Conservation (phyloP, 129 eudicot genomes). For the Sambucus nigra region DNA sequence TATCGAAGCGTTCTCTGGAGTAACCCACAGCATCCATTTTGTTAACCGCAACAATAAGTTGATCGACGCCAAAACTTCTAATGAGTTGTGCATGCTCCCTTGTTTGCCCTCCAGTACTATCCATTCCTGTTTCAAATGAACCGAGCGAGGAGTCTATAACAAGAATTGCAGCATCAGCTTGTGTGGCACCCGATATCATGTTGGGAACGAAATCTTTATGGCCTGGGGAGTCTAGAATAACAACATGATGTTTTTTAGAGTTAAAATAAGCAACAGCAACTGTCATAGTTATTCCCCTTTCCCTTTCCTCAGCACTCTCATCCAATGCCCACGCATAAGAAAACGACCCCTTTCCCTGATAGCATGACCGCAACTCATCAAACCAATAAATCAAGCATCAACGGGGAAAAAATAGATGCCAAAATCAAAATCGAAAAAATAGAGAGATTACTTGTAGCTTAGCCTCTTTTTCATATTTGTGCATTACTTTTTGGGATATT, state of each 20-base stretch:
- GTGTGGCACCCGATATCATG: conserved; percentile 97
- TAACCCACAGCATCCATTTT: conserved; percentile 84
- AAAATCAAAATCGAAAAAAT: neutral
- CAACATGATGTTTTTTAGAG: conserved; percentile 61
- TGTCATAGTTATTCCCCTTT: conserved; percentile 96
- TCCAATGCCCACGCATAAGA: conserved; percentile 99
- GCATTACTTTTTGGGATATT: conserved; percentile 88
- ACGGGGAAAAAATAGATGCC: neutral
- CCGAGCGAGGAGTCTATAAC: conserved; percentile 87
- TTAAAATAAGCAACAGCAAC: conserved; percentile 89
- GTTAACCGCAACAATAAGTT: conserved; percentile 64
- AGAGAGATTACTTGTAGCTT: conserved; percentile 49
- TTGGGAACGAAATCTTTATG: conserved; percentile 97
- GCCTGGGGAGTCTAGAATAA: conserved; percentile 92
- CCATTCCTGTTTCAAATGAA: conserved; percentile 90
- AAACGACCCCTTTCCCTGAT: conserved; percentile 96
- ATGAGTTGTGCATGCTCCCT: conserved; percentile 96
- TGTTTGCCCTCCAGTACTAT: conserved; percentile 73
- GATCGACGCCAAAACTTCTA: conserved; percentile 97
- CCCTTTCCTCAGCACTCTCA: conserved; percentile 94
- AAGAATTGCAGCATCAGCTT: conserved; percentile 96
- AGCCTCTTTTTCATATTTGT: conserved; percentile 84
- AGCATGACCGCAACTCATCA: conserved; percentile 7
- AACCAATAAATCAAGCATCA: conserved; percentile 8
- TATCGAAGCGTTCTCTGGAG: conserved; percentile 75